Conservation (phyloP, 768 basidiomycete genomes). For the Mycena rosella region DNA sequence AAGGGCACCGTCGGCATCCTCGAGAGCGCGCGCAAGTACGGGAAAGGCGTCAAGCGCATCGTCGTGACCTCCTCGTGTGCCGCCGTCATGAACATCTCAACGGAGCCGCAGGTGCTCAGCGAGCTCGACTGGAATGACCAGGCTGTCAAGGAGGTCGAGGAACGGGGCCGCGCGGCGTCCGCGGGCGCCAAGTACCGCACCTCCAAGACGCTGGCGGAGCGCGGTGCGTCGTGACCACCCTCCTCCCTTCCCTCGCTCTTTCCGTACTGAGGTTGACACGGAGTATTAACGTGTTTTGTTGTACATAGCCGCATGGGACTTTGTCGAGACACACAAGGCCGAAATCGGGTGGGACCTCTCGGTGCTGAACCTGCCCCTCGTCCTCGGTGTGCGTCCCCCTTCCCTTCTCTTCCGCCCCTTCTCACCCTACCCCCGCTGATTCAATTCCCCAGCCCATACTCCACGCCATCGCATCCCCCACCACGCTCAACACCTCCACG, state of each 20-base stretch:
- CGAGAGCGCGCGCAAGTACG: no score
- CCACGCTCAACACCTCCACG: constrained; percentile 52
- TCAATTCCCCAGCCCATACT: constrained; percentile 48
- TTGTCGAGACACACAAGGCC: constrained; percentile 52
- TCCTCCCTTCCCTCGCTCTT: no score
- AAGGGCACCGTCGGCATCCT: background rate
- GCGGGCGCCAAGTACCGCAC: constrained; percentile 63
- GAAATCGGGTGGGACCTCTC: constrained; percentile 65
- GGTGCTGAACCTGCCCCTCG: constrained; percentile 65
- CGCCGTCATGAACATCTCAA: constrained; percentile 50
- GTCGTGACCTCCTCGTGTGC: constrained; percentile 77
- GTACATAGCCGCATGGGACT: constrained; percentile 61
- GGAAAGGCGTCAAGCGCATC: no score
- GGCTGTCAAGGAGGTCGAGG: constrained; percentile 58
- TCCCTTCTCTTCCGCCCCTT: no score
- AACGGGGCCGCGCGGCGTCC: constrained; percentile 61
- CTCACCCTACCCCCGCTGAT: background rate
- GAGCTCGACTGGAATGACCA: constrained; percentile 75
- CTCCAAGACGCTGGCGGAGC: constrained; percentile 76
- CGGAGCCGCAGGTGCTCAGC: constrained; percentile 48
- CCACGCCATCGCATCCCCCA: constrained; percentile 46
- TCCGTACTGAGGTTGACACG: no score
- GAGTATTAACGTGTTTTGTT: no score
- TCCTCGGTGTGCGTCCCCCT: constrained; percentile 45
- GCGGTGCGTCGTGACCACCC: no score